Conservation (phyloP, 768 basidiomycete genomes). For the Suillus clintonianus region DNA sequence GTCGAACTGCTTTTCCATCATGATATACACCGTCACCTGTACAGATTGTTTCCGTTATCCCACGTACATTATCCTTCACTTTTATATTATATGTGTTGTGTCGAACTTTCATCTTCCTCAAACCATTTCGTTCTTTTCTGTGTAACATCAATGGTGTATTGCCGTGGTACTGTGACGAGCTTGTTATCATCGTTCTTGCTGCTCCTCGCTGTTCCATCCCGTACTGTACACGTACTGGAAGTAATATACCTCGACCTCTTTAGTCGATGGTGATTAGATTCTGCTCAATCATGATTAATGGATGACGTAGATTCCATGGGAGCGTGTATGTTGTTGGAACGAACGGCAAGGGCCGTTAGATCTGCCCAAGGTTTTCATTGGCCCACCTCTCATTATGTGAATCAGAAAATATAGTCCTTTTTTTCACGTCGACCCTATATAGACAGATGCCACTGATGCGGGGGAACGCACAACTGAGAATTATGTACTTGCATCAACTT, state of each 20-base stretch:
- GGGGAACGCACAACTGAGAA: no score
- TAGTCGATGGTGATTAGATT: not conserved
- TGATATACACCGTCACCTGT: not conserved
- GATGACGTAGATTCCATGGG: not conserved
- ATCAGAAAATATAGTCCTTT: no score
- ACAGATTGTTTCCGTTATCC: not conserved
- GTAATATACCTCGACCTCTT: not conserved
- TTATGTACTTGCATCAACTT: no score
- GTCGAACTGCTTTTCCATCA: not conserved
- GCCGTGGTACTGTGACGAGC: not conserved
- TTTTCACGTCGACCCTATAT: no score
- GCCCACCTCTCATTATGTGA: no score
- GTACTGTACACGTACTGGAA: not conserved
- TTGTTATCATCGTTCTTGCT: not conserved
- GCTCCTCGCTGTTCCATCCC: not conserved
- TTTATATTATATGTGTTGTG: constrained; percentile 2
- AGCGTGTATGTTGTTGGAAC: not conserved
- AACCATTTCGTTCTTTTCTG: no score
- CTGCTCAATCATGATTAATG: not conserved
- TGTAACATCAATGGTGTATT: not conserved
- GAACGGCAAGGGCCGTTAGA: not conserved
- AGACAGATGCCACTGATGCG: no score
- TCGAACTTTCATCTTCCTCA: not conserved
- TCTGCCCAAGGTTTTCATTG: no score
- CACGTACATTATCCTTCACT: not conserved